A percentile compares a stretch with the other conserved stretches of the same genome.
Conservation (phyloP, 2,329 filamentous ascomycete genomes). For the Paradendryphiella salina region DNA sequence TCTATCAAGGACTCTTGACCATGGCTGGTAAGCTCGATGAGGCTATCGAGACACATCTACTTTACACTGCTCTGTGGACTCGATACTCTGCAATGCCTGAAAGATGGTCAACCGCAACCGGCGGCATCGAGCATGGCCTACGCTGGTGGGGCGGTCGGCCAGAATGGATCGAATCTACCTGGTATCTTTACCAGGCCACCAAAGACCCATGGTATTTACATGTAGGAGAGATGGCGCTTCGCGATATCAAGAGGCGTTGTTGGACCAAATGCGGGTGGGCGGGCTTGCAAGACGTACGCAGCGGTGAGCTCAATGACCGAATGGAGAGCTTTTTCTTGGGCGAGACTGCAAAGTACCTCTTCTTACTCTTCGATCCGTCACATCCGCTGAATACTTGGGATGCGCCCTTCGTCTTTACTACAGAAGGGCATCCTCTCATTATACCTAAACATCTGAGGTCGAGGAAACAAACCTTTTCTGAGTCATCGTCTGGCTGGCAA, state of each 20-base stretch:
- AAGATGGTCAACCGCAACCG: constrained; percentile 85
- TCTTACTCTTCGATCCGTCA: constrained; percentile 80
- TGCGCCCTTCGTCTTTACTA: constrained; percentile 88
- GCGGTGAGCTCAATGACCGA: constrained; percentile 84
- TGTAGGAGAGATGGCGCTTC: constrained; percentile 91
- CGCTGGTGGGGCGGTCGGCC: constrained; percentile 95
- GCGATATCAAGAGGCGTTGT: constrained; percentile 84
- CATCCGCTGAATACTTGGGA: constrained; percentile 89
- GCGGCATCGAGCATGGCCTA: constrained; percentile 81
- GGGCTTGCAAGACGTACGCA: constrained; percentile 64
- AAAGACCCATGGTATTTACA: constrained; percentile 95
- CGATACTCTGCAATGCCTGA: constrained; percentile 93
- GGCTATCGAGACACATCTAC: constrained; percentile 83
- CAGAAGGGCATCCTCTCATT: constrained; percentile 90
- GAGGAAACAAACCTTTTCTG: constrained; percentile 5
- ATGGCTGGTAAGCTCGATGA: constrained; percentile 89
- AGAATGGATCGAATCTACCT: constrained; percentile 96
- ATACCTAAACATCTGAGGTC: constrained; percentile 61
- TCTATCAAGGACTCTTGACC: constrained; percentile 86
- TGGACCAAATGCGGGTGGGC: constrained; percentile 93
- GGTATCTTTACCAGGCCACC: constrained; percentile 92
- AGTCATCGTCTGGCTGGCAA: constrained; percentile 19
- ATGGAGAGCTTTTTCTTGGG: constrained; percentile 99
- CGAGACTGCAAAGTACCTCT: constrained; percentile 95
- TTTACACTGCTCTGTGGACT: constrained; percentile 93